Evolutionary conservation across 2,329 filamentous ascomycete genomes (phyloP).

Genomic region (Beauveria bassiana): DNA sequence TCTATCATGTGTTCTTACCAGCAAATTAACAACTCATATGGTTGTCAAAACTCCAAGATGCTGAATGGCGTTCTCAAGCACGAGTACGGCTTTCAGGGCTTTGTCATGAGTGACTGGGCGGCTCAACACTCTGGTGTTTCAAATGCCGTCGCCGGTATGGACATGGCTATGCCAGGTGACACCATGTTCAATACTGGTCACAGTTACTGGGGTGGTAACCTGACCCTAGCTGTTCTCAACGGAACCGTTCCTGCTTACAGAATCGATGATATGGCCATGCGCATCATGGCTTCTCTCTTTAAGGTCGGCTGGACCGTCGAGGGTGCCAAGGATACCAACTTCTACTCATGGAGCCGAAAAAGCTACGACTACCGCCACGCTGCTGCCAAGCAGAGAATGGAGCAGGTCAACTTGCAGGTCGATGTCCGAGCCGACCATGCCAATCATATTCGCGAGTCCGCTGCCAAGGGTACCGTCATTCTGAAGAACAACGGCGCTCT

Average conservation of each 20-base stretch:
- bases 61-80: slow-evolving; percentile 71
- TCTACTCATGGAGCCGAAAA: slow-evolving; percentile 78
- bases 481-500: slow-evolving; percentile 77
- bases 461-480: slow-evolving; percentile 74
- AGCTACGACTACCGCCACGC: slow-evolving; percentile 64
- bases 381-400: slow-evolving; percentile 51
- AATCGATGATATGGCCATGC: slow-evolving; percentile 84
- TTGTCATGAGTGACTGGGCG: slow-evolving; percentile 74
- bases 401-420: slow-evolving; percentile 70
- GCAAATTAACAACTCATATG: slow-evolving; percentile 73
- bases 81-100: slow-evolving; percentile 75
- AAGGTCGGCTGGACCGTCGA: slow-evolving; percentile 52
- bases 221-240: slow-evolving; percentile 82
- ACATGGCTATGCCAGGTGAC: slow-evolving; percentile 88
- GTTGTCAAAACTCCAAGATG: slow-evolving; percentile 70
- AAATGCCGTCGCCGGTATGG: slow-evolving; percentile 63
- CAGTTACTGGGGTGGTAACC: slow-evolving; percentile 77
- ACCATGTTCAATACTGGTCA: slow-evolving; percentile 63
- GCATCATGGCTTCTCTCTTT: slow-evolving; percentile 67
- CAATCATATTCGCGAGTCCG: slow-evolving; percentile 65
- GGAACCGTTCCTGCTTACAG: slow-evolving; percentile 83
- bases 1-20: slow-evolving; percentile 64
- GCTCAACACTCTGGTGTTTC: slow-evolving; percentile 64
- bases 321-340: slow-evolving; percentile 54
- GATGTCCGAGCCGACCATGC: slow-evolving; percentile 75